Evolutionary conservation across 345 rosid genomes (phyloP).

Genomic region (Chamaenerion angustifolium): DNA sequence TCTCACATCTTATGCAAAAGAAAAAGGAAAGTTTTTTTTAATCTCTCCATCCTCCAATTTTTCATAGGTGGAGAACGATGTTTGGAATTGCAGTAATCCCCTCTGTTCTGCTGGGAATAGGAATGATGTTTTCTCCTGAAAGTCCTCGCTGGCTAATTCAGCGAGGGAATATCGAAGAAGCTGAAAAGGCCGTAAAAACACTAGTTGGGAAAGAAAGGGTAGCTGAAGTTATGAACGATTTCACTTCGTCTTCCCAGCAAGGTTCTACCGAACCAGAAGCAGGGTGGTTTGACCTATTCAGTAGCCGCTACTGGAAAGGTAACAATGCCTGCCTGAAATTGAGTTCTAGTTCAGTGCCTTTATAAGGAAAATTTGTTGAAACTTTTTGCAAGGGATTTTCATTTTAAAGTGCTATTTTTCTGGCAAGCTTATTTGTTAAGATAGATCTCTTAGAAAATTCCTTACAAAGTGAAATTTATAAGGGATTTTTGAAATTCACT

Average conservation of each 20-base stretch:
- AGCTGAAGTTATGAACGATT: slow-evolving; percentile 66
- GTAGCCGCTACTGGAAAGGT: slow-evolving; percentile 95
- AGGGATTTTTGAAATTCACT: too few relatives aligned
- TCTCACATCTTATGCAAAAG: not conserved
- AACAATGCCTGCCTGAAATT: not conserved
- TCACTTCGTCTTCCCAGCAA: slow-evolving; percentile 49
- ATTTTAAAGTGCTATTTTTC: too few relatives aligned
- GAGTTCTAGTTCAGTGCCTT: not conserved
- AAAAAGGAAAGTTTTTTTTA: not conserved
- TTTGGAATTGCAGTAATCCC: slow-evolving; percentile 76
- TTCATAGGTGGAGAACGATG: slow-evolving; percentile 97
- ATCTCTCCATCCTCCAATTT: not conserved
- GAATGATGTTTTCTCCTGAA: slow-evolving; percentile 91
- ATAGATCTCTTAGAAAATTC: too few relatives aligned
- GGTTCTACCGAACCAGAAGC: slow-evolving; percentile 83
- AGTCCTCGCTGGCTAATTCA: slow-evolving; percentile 99
- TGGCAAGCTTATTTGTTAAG: too few relatives aligned
- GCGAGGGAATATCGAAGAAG: slow-evolving; percentile 80
- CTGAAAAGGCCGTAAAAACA: slow-evolving; percentile 64
- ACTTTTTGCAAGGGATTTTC: too few relatives aligned
- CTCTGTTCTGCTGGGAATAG: slow-evolving; percentile 70
- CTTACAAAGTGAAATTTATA: too few relatives aligned
- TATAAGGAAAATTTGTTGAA: too few relatives aligned
- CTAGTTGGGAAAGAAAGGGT: slow-evolving; percentile 94
- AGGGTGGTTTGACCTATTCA: slow-evolving; percentile 92